Base-by-base conservation (phyloP, 257 asterid species). In the Solanum clarkiae region DNA sequence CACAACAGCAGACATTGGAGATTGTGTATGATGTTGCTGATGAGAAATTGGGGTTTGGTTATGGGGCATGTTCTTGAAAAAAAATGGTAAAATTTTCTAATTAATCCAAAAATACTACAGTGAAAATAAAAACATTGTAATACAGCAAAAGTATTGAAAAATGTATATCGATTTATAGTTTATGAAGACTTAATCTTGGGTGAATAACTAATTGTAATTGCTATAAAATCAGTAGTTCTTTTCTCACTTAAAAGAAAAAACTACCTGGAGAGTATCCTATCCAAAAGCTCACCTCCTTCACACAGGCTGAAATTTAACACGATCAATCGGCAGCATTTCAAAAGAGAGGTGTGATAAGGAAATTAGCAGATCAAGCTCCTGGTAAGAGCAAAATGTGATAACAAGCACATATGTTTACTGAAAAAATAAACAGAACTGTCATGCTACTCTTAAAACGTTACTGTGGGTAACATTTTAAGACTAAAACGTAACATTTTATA, bases 231-330 rank as follows among this genome's bases (percentile, higher is more conserved):
- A 3, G 13, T 57, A 14, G 17, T 54, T 54, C 32, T 54, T 54
- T 36, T 36, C 42, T 36, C 40, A 36, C 42, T 36, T 36, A 36
- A 32, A 42, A 51, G n/a, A 4, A 84, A 13, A 74, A 84, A 57
- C 29, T 89, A 93, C 98, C 98, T 93, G 45, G 97, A 88, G 84
- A 95, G 94, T 82, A 95, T 95, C 89, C 94, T 91, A 91, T 93
- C 98, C 87, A 96, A 86, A 86, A 94, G 98, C 89, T 96, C 99
- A 44, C 99, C 99, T 85, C 99, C 98, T 91, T 93, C 98, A 81
- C 99, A 94, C 87, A 96, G 90, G 95, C 99, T 95, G 95, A 82
- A 80, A 86, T 83, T 85, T 69, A 44, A 51, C 60, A 20, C 84
- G 15, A 59, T 54, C n/a, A 80, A 26, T 86, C 57, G 85, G 82